Base-by-base conservation (phyloP, 805 yeast genomes). In the Starmerella sp. region DNA sequence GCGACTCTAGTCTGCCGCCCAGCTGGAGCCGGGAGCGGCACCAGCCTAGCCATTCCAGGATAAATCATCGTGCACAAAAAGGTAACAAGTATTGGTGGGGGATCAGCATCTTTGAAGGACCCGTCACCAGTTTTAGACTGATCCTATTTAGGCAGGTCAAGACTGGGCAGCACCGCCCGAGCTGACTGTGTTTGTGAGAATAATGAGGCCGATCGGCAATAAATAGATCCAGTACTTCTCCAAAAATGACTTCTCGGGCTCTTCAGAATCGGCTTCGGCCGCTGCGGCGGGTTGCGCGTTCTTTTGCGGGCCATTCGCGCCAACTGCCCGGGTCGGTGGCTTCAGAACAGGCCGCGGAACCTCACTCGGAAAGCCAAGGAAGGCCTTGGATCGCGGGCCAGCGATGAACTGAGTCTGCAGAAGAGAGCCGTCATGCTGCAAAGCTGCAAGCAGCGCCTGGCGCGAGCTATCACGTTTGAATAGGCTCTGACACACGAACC, bases 321-420 rank as follows among this genome's bases (percentile, higher is more conserved):
- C 14, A 29, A 8, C 45, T 11, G 46, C 30, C 14, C 38, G 36
- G 14, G 39, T 38, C 14, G 50, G 34, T 11, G 37, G 29, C 17
- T 38, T 39, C 6, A 56, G 32, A 39, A 14, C 35, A 6, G 51
- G 48, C 6, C 54, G 48, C n/a, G 58, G 55, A 10, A 47, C 60
- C 10, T 36, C 4, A 31, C 37, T 38, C 1, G 55, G 53, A 3
- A 35, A 47, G 28, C 51, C 54, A 22, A 54, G 17, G 15, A n/a
- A 29, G n/a, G 50, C 31, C 31, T 38, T 30, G 38, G 37, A 11
- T 10, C 47, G 44, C 15, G 45, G 30, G 32, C 83, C 58, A 8
- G 15, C 15, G 1, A 38, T 31, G 22, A 54, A 42, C 34, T 53
- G 58, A 22, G 54, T 52, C 31, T 59, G 59, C 14, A 30, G 5